Conservation (phyloP, 2,329 filamentous ascomycete genomes). For the Fusarium chaquense region DNA sequence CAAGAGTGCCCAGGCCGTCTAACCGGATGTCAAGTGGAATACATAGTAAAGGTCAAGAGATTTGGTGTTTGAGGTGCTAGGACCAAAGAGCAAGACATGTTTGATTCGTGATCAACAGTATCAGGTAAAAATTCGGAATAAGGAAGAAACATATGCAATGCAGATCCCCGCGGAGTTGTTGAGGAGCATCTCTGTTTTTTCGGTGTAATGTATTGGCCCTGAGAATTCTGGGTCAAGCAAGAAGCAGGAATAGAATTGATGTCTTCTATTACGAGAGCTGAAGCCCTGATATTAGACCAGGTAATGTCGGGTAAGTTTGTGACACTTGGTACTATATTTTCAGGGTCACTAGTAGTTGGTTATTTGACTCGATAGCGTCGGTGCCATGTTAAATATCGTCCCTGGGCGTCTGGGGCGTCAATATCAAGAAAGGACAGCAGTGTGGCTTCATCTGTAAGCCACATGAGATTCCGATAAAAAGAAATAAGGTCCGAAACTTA, state of each 20-base stretch:
- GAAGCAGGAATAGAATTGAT: neutral
- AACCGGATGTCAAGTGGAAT: conserved; percentile 1
- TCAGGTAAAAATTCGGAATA: conserved; percentile 19
- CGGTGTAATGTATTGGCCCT: neutral
- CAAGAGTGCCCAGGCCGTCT: conserved; percentile 27
- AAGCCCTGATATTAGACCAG: neutral
- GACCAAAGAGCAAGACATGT: conserved; percentile 7
- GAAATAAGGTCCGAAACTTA: neutral
- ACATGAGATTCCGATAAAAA: neutral
- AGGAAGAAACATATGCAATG: conserved; percentile 23
- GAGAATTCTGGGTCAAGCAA: neutral
- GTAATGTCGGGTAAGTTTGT: neutral
- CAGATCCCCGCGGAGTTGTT: conserved; percentile 32
- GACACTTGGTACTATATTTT: neutral
- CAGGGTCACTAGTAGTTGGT: neutral
- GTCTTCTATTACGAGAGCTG: neutral
- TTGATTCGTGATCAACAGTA: conserved; percentile 20
- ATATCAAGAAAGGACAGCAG: neutral
- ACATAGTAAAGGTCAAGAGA: neutral
- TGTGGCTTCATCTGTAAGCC: conserved; percentile 4
- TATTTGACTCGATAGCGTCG: neutral
- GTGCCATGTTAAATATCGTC: neutral
- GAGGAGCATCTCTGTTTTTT: conserved; percentile 7
- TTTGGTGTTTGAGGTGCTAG: neutral
- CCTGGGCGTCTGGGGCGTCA: neutral